Conservation (phyloP, 192 early-diverging fungal species). For the Backusella circina region DNA sequence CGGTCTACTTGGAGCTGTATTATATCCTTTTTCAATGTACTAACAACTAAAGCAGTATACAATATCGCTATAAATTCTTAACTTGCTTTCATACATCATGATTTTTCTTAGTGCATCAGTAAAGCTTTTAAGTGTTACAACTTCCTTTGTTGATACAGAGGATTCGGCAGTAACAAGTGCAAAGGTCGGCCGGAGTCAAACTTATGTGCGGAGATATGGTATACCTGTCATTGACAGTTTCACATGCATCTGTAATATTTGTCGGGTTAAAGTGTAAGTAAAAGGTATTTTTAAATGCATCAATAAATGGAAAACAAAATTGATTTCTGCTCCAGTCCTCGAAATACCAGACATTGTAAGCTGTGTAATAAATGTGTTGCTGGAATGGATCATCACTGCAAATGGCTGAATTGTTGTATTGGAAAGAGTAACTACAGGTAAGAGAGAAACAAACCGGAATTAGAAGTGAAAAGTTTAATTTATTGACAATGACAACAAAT, state of each 20-base stretch:
- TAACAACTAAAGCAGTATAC: background rate
- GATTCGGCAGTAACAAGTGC: conserved; percentile 16
- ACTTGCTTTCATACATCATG: conserved; percentile 22
- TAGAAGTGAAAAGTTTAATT: background rate
- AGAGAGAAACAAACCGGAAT: background rate
- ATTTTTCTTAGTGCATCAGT: conserved; percentile 16
- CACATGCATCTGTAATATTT: conserved; percentile 32
- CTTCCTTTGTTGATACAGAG: conserved; percentile 25
- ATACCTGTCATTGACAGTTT: conserved; percentile 31
- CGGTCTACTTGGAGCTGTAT: conserved; percentile 5
- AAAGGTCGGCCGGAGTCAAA: conserved; percentile 19
- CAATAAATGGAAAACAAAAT: background rate
- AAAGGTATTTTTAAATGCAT: background rate
- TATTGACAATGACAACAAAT: background rate
- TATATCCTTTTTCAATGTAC: conserved; percentile 26
- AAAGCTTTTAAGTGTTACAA: conserved; percentile 26
- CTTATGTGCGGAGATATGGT: conserved; percentile 28
- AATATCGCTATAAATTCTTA: background rate
- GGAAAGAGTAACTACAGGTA: conserved; percentile 35
- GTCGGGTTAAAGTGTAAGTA: conserved; percentile 38
- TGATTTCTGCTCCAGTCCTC: background rate
- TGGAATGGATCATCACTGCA: conserved; percentile 39
- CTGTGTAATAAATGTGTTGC: conserved; percentile 39
- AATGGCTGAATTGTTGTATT: conserved; percentile 37
- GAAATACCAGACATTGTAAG: conserved; percentile 34